Base-by-base conservation (phyloP, 495 filamentous ascomycete species). In the Letharia columbiana region DNA sequence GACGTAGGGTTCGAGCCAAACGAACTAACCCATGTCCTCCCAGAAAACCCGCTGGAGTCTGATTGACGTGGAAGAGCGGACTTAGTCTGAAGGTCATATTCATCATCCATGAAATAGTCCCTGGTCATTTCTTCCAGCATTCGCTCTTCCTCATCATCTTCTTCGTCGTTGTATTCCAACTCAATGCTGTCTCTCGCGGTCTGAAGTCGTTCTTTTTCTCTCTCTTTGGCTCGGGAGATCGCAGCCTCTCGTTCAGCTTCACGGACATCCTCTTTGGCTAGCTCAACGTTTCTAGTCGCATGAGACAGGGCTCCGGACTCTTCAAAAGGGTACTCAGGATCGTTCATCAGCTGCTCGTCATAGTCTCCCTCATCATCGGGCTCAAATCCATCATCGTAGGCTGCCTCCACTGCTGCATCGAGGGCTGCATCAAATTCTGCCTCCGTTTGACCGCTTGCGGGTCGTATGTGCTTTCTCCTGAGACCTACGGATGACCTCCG, bases 351-450 rank as follows among this genome's bases (percentile, higher is more conserved):
- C 64, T 60, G 74, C 69, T 72, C 69, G 13, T 78, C 77, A 33
- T 75, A 73, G 44, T 74, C 73, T 41, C 77, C 75, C 18, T 78
- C 78, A 61, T 84, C 82, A 71, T 83, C 88, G 9, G 90, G 89
- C 71, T 96, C 92, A 70, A 90, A 89, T 9, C 90, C 91, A 69
- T 98, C 91, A 74, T 96, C 90, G 73, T 97, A 98, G 31, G 94
- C 94, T 49, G 93, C 92, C 74, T 98, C 94, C 13, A 98, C 90
- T 17, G 95, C 95, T 4, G 91, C 94, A 79, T 98, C 94, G 42
- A 98, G 78, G 40, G 95, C 95, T 42, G 92, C 91, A 77, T 96
- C 91, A 72, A 97, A 97, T 71, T 96, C 93, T 28, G 93, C 90
- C 71, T 96, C 91, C 0, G 91, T 96, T 37, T 84, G 86, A 33